These are phyloP conservation scores for Penicillium paneum DNA, from an alignment of 2,329 filamentous ascomycete species.

Conservation along the genomic window DNA sequence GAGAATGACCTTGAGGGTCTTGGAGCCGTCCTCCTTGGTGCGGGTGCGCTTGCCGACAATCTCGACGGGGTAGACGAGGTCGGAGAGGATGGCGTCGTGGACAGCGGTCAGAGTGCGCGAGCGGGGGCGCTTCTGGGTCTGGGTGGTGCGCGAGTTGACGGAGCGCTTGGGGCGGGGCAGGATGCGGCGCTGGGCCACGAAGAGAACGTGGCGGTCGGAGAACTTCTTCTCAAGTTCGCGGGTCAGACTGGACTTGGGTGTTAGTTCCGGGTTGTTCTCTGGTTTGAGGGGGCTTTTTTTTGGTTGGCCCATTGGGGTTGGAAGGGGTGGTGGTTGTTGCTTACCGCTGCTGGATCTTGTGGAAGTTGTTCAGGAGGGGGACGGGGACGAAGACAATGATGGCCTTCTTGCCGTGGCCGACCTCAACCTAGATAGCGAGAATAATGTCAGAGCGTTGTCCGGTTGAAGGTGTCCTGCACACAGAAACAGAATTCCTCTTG, in stretches of 20 bases:
- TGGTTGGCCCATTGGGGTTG: neutral
- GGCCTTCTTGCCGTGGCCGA: slow-evolving; percentile 99
- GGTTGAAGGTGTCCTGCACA: slow-evolving; percentile 11
- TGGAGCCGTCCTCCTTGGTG: slow-evolving; percentile 98
- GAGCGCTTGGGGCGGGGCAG: slow-evolving; percentile 98
- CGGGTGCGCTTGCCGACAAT: slow-evolving; percentile 98
- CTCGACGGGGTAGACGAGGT: slow-evolving; percentile 99
- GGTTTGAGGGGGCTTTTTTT: neutral
- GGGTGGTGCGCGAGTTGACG: slow-evolving; percentile 90
- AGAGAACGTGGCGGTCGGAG: slow-evolving; percentile 99
- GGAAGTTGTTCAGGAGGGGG: slow-evolving; percentile 96
- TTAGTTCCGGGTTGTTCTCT: slow-evolving; percentile 11
- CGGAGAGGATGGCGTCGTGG: slow-evolving; percentile 95
- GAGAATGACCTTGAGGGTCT: slow-evolving; percentile 97
- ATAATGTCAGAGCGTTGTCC: slow-evolving; percentile 27
- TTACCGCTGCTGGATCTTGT: slow-evolving; percentile 99
- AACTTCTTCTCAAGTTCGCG: slow-evolving; percentile 99
- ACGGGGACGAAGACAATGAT: slow-evolving; percentile 99
- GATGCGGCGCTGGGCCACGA: slow-evolving; percentile 98
- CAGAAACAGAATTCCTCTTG: slow-evolving; percentile 9
- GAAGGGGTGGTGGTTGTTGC: slow-evolving; percentile 31
- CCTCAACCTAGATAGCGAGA: slow-evolving; percentile 77
- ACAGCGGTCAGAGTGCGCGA: slow-evolving; percentile 97
- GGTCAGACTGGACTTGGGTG: slow-evolving; percentile 67
- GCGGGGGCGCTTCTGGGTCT: slow-evolving; percentile 98